Evolutionary conservation across 1,284 basidiomycete genomes (phyloP).

Genomic region (Schizophyllum commune): DNA sequence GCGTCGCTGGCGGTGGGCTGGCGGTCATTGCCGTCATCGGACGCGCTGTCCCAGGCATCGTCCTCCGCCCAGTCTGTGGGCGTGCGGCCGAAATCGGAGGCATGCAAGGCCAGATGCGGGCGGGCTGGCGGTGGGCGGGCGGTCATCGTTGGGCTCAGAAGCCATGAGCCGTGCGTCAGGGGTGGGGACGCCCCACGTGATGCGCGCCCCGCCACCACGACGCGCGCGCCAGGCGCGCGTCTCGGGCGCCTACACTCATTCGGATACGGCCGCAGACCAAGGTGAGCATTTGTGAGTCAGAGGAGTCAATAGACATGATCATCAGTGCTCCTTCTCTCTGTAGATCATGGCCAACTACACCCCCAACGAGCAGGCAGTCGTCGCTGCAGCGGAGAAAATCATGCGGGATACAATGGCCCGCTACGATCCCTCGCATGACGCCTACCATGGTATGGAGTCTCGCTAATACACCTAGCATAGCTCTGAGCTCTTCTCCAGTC

Average conservation of each 20-base stretch:
- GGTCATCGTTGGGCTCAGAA: constrained; percentile 31
- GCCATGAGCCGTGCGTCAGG: no score
- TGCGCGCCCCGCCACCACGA: no score
- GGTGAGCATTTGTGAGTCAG: no score
- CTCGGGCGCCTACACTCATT: no score
- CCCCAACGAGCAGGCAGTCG: constrained; percentile 21
- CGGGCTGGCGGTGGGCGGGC: constrained; percentile 67
- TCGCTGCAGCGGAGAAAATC: constrained; percentile 58
- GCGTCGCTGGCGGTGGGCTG: constrained; percentile 39
- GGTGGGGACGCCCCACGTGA: no score
- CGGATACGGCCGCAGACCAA: no score
- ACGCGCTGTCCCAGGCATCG: constrained; percentile 85
- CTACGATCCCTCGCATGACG: constrained; percentile 90
- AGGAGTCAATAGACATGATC: no score
- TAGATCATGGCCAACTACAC: not conserved
- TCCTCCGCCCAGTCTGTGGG: constrained; percentile 70
- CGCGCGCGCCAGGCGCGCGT: no score
- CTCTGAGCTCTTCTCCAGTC: constrained; percentile 36
- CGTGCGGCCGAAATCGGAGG: constrained; percentile 41
- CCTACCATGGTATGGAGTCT: constrained; percentile 63
- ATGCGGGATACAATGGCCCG: constrained; percentile 73
- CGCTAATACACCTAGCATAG: not conserved
- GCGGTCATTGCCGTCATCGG: constrained; percentile 68
- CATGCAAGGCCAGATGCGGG: constrained; percentile 63
- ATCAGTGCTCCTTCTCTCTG: not conserved